phyloP scores from a whole-genome alignment of 2,329 filamentous ascomycete genomes.

The Colletotrichum destructivum region DNA sequence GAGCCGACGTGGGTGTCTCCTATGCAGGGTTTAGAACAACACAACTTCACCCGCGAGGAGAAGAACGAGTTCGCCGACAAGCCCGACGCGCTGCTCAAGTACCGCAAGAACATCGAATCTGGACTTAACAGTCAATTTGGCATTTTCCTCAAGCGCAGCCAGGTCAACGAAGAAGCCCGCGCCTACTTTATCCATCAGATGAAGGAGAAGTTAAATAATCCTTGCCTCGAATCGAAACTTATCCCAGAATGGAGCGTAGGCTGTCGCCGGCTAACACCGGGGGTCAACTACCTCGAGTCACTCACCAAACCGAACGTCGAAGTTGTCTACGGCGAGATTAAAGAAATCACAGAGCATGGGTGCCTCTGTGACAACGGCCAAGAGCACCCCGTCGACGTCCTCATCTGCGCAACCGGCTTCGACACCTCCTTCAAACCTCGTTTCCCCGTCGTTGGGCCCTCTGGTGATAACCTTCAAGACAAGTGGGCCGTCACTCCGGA shows the following conservation, averaged over 20 bases:
- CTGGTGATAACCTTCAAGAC: constrained; percentile 49
- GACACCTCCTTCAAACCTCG: constrained; percentile 48
- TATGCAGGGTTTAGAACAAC: constrained; percentile 57
- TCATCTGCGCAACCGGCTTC: constrained; percentile 48
- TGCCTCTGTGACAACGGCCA: constrained; percentile 48
- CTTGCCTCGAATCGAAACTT: constrained; percentile 45
- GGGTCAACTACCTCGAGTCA: constrained; percentile 47
- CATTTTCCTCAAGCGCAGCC: constrained; percentile 60
- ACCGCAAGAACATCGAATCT: constrained; percentile 61
- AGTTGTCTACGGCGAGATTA: constrained; percentile 56
- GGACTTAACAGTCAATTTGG: constrained; percentile 63
- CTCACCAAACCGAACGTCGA: constrained; percentile 45
- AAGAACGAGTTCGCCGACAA: constrained; percentile 56
- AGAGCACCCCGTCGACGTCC: constrained; percentile 46
- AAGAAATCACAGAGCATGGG: constrained; percentile 48
- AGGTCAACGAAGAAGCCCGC: constrained; percentile 57
- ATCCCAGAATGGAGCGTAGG: constrained; percentile 44
- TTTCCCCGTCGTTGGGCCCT: constrained; percentile 63
- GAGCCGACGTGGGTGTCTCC: constrained; percentile 66
- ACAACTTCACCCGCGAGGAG: constrained; percentile 59
- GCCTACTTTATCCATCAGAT: constrained; percentile 57
- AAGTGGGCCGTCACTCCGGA: constrained; percentile 48
- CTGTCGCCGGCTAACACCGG: constrained; percentile 46
- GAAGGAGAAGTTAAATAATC: constrained; percentile 54
- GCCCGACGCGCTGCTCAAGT: constrained; percentile 54